Evolutionary conservation across 2,329 filamentous ascomycete genomes (phyloP), one percentile per base, ranked within the genome.

Genomic region (Colletotrichum sp.): DNA sequence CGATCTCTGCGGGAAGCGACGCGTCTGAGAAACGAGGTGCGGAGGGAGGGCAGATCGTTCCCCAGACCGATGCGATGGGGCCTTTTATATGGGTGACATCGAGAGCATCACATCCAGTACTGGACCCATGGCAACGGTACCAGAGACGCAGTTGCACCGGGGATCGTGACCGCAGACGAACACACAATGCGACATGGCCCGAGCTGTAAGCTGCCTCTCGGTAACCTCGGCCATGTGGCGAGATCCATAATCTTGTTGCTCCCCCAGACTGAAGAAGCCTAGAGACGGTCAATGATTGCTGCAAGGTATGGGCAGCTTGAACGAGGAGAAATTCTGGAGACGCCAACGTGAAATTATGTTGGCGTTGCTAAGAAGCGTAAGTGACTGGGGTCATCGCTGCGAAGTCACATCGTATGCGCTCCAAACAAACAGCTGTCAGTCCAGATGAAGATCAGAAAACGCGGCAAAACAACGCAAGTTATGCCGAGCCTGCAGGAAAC

Each of bases 201-300:
- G 59, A 73, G 49, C 73, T n/a, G 34, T n/a, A 24, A 69, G 64
- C 73, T 60, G 32, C 26, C 28, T 44, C 70, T 76, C 73, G 57
- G 64, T 73, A 44, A 69, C 70, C 64, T 76, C 73, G 73, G 70
- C 64, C 64, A 73, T 73, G 64, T 69, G 70, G 69, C 34, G 64
- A 65, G 28, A 36, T 13, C 70, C 49, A 72, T 65, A 21, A 36
- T 34, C 63, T 49, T 26, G 39, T 32, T 62, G 15, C 12, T 76
- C 39, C 57, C 30, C 63, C 63, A 63, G 44, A 32, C 72, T 69
- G 49, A 49, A 65, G 57, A 60, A 39, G 28, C n/a, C n/a, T 69
- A 59, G 34, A 28, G 59, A 65, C 55, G 21, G 10, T 24, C 7
- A n/a, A 9, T 32, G 16, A 32, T 21, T 52, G 3, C 59, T 21